Percentiles rank a stretch among this genome's conserved stretches.
Evolutionary conservation across 75 land plant genomes (phyloP).

Genomic region (Cupressus sempervirens): DNA sequence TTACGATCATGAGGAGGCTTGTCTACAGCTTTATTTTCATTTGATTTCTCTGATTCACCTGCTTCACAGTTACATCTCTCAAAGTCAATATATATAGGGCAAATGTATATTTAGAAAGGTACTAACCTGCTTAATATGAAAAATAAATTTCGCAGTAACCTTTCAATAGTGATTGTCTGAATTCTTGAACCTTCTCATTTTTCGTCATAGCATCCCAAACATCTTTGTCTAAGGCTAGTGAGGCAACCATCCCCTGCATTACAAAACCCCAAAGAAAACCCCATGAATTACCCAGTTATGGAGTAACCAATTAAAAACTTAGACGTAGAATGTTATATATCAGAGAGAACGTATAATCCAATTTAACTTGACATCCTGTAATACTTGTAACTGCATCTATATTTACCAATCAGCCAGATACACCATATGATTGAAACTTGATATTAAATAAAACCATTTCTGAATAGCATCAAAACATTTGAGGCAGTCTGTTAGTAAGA

Average conservation of each 20-base stretch:
- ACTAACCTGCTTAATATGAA: not conserved
- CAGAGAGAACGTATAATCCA: not conserved
- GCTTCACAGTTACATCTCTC: not conserved
- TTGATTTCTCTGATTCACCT: not conserved
- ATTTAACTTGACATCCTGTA: not conserved
- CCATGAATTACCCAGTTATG: not conserved
- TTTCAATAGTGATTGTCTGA: slow-evolving; percentile 18
- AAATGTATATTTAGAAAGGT: not conserved
- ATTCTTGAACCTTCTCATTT: slow-evolving; percentile 27
- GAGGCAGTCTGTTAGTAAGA: not conserved
- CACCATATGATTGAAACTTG: not conserved
- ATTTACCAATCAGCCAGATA: not conserved
- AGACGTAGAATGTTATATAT: not conserved
- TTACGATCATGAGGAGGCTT: not conserved
- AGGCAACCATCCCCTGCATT: slow-evolving; percentile 24
- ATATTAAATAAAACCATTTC: not conserved
- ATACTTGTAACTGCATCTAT: not conserved
- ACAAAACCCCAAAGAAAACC: not conserved
- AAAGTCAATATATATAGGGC: not conserved
- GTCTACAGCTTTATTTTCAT: not conserved
- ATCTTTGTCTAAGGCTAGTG: slow-evolving; percentile 21
- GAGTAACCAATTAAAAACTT: not conserved
- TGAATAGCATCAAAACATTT: not conserved
- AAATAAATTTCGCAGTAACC: slow-evolving; percentile 6
- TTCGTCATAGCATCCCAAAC: slow-evolving; percentile 29